Evolutionary conservation across 2,329 filamentous ascomycete species (phyloP), one percentile per base, ranked within the genome.

Genomic region (Diaporthe capsici): DNA sequence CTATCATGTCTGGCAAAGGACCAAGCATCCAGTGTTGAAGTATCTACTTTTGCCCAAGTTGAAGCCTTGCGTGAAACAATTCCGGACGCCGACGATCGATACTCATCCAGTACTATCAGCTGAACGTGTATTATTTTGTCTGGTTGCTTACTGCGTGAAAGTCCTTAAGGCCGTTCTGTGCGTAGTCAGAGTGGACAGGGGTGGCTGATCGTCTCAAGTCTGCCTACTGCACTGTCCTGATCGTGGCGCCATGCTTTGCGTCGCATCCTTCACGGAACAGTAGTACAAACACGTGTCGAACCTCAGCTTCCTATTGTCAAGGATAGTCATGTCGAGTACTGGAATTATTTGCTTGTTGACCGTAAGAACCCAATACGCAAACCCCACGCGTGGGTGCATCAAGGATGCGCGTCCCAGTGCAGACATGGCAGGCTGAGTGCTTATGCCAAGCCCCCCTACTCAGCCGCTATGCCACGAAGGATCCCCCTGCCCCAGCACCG

Each of bases 371-470:
- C 25, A 47, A 4, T 47, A 47, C 25, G 22, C 17, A 2, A 20
- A 34, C 25, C 25, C 60, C 42, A 65, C 25, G 8, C 17, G 60
- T 47, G 42, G 25, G 22, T 39, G 0, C 25, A 34, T 25, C 31
- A 51, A 12, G 63, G 28, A 25, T 51, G 28, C 17, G 63, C 28
- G 25, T 47, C 60, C 25, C 15, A 25, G 20, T 55, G 53, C 53
- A 34, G 53, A 22, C 34, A 22, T 60, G 28, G 10, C 39, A 51
- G 53, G 68, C 42, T 72, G 42, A 49, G 44, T 51, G 42, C 55
- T 61, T 28, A 72, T 42, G 71, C 71, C 71, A 61, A 72, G 57
- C 71, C 31, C 12, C 15, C 6, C 4, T 34, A 17, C 9, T 15
- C 37, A 37, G 34, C 31, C 17, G 44, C 44, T 53, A 13, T 72